phyloP scores from a whole-genome alignment of 768 basidiomycete genomes.

The Ephemerocybe angulata region DNA sequence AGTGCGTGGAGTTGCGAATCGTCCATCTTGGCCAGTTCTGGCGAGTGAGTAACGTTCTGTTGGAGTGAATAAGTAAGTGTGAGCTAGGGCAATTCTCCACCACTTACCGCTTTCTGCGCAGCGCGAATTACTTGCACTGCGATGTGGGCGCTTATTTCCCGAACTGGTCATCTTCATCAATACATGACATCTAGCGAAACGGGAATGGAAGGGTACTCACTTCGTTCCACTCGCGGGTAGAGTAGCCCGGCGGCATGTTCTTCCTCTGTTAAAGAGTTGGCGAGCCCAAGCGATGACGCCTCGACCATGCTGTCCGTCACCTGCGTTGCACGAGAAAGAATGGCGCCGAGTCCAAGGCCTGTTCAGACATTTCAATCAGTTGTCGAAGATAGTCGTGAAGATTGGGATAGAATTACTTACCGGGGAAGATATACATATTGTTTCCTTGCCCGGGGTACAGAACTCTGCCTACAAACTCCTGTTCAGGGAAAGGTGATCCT shows the following conservation, averaged over 20 bases:
- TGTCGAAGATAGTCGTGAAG: not conserved
- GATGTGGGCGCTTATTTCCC: slow-evolving; percentile 79
- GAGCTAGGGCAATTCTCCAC: not conserved
- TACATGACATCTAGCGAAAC: slow-evolving; percentile 5
- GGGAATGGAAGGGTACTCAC: slow-evolving; percentile 25
- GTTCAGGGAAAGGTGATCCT: slow-evolving; percentile 79
- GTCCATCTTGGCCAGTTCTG: slow-evolving; percentile 50
- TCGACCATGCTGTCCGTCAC: slow-evolving; percentile 91
- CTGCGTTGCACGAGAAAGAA: slow-evolving; percentile 60
- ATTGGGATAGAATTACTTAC: slow-evolving; percentile 26
- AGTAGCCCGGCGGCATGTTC: slow-evolving; percentile 66
- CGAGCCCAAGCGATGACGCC: slow-evolving; percentile 77
- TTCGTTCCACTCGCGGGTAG: slow-evolving; percentile 81
- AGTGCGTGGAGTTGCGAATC: slow-evolving; percentile 54
- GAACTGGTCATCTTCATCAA: slow-evolving; percentile 35
- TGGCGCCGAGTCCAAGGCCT: slow-evolving; percentile 77
- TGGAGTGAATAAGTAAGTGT: not conserved
- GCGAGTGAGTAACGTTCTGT: slow-evolving; percentile 53
- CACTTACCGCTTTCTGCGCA: slow-evolving; percentile 70
- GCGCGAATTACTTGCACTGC: slow-evolving; percentile 72
- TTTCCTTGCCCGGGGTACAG: slow-evolving; percentile 88
- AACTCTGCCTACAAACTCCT: slow-evolving; percentile 49
- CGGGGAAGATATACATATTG: slow-evolving; percentile 88
- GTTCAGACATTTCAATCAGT: slow-evolving; percentile 4
- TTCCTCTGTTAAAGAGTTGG: slow-evolving; percentile 64